Conservation (phyloP, 352 stramenopile species). For the Phytophthora palmivora region DNA sequence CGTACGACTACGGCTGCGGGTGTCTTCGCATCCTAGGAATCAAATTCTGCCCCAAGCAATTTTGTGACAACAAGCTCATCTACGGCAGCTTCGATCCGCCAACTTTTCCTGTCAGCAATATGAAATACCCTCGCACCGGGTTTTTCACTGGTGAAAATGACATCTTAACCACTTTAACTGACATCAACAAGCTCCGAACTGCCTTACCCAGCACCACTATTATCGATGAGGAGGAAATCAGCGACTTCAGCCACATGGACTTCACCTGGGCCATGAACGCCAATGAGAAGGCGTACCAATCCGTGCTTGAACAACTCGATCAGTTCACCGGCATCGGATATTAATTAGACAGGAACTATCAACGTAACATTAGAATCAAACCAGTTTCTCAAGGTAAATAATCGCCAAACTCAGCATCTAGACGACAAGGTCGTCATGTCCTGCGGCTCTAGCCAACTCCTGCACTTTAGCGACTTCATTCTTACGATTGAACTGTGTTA, state of each 20-base stretch:
- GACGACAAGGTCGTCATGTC: constrained; percentile 32
- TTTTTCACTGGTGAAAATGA: constrained; percentile 50
- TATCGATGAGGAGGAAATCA: constrained; percentile 42
- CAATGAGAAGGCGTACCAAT: constrained; percentile 51
- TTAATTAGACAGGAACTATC: constrained; percentile 20
- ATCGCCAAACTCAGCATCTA: constrained; percentile 17
- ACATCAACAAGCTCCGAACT: constrained; percentile 43
- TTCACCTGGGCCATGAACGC: constrained; percentile 55
- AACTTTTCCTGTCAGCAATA: constrained; percentile 33
- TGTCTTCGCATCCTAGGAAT: constrained; percentile 42
- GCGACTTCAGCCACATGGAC: constrained; percentile 59
- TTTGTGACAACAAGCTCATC: constrained; percentile 58
- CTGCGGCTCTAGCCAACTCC: constrained; percentile 40
- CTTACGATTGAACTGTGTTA: constrained; percentile 55
- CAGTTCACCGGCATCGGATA: constrained; percentile 46
- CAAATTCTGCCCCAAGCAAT: constrained; percentile 33
- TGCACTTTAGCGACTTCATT: constrained; percentile 53
- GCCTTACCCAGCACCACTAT: constrained; percentile 43
- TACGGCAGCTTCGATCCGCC: constrained; percentile 57
- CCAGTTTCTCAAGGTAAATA: constrained; percentile 36
- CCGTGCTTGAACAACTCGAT: constrained; percentile 50
- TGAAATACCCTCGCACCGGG: constrained; percentile 49
- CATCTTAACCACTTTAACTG: constrained; percentile 39
- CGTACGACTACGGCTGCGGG: constrained; percentile 57
- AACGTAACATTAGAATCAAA: constrained; percentile 21